Evolutionary conservation across 495 filamentous ascomycete species (phyloP).

Genomic region (Trichoderma virens): DNA sequence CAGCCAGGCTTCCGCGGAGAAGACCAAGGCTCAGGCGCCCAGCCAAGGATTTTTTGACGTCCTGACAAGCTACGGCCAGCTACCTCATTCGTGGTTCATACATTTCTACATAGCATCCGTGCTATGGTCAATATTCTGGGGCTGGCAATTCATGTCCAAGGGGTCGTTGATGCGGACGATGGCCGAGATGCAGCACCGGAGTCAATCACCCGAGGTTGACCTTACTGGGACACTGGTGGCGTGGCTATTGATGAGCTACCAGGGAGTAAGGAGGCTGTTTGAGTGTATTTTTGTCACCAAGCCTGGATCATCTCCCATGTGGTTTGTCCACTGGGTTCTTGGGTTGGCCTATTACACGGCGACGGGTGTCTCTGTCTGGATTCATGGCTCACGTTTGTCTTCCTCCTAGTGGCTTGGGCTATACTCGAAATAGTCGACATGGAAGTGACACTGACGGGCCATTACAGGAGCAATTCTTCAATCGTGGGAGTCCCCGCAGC

Average conservation of each 20-base stretch:
- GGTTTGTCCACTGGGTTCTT: constrained; percentile 70
- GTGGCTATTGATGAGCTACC: constrained; percentile 64
- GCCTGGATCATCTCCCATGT: constrained; percentile 64
- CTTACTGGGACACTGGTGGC: constrained; percentile 57
- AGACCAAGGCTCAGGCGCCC: constrained; percentile 5
- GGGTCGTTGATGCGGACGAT: constrained; percentile 45
- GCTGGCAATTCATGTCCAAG: constrained; percentile 50
- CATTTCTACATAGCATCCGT: constrained; percentile 79
- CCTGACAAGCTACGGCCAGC: constrained; percentile 33
- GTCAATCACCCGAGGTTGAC: constrained; percentile 41
- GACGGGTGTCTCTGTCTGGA: constrained; percentile 70
- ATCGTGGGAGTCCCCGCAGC: constrained; percentile 16
- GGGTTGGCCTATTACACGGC: constrained; percentile 71
- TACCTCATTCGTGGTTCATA: constrained; percentile 82
- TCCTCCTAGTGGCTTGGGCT: not conserved
- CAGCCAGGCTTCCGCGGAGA: constrained; percentile 10
- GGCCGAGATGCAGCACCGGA: constrained; percentile 23
- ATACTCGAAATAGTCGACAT: not conserved
- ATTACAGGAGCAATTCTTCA: constrained; percentile 5
- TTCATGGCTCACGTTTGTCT: constrained; percentile 68
- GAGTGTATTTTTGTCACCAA: constrained; percentile 61
- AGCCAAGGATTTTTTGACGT: constrained; percentile 19
- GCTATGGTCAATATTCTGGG: constrained; percentile 69
- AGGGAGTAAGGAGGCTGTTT: constrained; percentile 65
- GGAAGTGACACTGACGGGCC: constrained; percentile 14